These are phyloP conservation scores for Zasmidium cellare DNA, from an alignment of 2,329 filamentous ascomycete genomes.

Conservation along the genomic window DNA sequence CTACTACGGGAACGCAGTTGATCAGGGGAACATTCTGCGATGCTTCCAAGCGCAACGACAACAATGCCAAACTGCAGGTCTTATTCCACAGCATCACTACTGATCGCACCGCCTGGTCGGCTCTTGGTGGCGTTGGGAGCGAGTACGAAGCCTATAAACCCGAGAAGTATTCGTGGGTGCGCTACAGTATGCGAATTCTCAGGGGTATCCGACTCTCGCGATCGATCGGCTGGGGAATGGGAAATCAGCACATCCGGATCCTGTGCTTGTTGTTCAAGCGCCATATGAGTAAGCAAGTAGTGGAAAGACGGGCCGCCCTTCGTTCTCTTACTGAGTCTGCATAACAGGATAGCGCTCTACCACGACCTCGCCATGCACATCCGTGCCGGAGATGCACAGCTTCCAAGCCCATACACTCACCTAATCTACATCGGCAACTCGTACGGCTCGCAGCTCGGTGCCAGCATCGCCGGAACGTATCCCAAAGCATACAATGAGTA, in stretches of 20 bases:
- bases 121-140: constrained; percentile 8
- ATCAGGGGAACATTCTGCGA: constrained; percentile 16
- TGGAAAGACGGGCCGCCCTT: no score
- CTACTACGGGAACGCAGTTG: constrained; percentile 8
- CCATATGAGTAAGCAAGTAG: constrained; percentile 20
- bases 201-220: constrained; percentile 13
- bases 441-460: constrained; percentile 14
- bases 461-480: constrained; percentile 5
- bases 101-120: constrained; percentile 15
- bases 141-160: constrained; percentile 9
- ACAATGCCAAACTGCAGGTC: constrained; percentile 12
- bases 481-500: constrained; percentile 16
- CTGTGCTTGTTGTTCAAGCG: constrained; percentile 9
- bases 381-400: constrained; percentile 1
- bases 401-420: constrained; percentile 6
- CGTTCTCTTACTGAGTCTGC: no score
- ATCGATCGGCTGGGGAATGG: constrained; percentile 16
- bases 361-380: constrained; percentile 12
- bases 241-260: constrained; percentile 14
- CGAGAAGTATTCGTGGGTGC: constrained; percentile 13
- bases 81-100: constrained; percentile 12
- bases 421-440: constrained; percentile 13
- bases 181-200: constrained; percentile 11
- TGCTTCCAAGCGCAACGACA: not conserved
- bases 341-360: constrained; percentile 12